Evolutionary conservation across 2,329 filamentous ascomycete species (phyloP).

Genomic region (Sphaerulina populicola): DNA sequence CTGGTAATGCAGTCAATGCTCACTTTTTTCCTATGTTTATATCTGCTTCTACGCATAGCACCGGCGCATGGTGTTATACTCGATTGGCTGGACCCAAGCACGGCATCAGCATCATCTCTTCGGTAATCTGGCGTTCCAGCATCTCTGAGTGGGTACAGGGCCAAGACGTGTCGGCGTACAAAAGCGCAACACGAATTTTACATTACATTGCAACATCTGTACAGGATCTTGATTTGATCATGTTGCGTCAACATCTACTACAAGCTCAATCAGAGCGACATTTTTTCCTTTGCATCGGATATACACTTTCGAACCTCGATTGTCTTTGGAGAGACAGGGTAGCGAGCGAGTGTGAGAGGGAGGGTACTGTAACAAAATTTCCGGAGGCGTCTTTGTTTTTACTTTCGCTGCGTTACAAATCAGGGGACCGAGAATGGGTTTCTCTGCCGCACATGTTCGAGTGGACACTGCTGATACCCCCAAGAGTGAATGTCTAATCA

Average conservation of each 20-base stretch:
- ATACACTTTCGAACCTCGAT: not conserved
- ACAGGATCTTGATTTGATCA: slow-evolving; percentile 19
- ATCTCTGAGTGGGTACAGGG: slow-evolving; percentile 1
- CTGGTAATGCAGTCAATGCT: not conserved
- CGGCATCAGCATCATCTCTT: slow-evolving; percentile 7
- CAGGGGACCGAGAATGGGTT: not conserved
- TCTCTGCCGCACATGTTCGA: slow-evolving; percentile 4
- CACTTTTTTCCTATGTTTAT: slow-evolving; percentile 18
- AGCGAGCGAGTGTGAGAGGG: not conserved
- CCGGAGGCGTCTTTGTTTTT: slow-evolving; percentile 14
- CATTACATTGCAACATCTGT: slow-evolving; percentile 8
- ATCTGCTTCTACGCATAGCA: slow-evolving; percentile 13
- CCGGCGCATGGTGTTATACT: slow-evolving; percentile 10
- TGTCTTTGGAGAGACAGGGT: not conserved
- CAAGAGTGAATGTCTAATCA: slow-evolving; percentile 11
- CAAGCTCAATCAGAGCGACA: slow-evolving; percentile 4
- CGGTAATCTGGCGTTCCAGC: slow-evolving; percentile 3
- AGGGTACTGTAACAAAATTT: slow-evolving; percentile 15
- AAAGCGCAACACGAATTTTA: slow-evolving; percentile 4
- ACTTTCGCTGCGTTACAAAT: not conserved
- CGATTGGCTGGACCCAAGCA: slow-evolving; percentile 17
- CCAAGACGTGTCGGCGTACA: slow-evolving; percentile 9
- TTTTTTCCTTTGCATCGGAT: slow-evolving; percentile 3
- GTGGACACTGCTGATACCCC: slow-evolving; percentile 19
- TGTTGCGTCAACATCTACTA: slow-evolving; percentile 1